Base-by-base conservation (phyloP, 2,329 filamentous ascomycete species). In the Nemania serpens region DNA sequence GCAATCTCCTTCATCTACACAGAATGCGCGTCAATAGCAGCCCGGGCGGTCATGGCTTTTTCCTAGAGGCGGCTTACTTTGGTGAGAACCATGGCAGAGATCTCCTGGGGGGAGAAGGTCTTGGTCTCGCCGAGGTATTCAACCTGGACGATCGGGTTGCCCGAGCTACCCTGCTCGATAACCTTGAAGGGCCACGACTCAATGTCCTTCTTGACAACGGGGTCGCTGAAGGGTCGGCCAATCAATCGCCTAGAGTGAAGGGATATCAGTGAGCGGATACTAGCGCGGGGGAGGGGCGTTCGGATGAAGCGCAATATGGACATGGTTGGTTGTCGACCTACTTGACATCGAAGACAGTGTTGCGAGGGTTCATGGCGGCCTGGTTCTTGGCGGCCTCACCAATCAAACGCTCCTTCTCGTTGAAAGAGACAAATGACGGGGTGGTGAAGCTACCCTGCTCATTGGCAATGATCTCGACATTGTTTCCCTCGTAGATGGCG, bases 391-490 rank as follows among this genome's bases (percentile, higher is more conserved):
- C 95, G 65, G 95, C 94, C 87, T 98, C 95, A 85, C 95, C 95
- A 77, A 98, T 98, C 83, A 99, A 84, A 81, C 95, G 93, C 87
- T 99, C 95, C 85, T 97, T 92, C 75, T 94, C 89, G 78, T 93
- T 97, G 88, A 99, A 99, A 74, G 92, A 96, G 78, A 99, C 95
- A 86, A 97, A 99, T 60, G 95, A 98, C 71, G 95, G 95, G 68
- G 95, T 98, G 77, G 95, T 98, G 84, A 97, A 97, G 83, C 88
- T 93, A 87, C 94, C 94, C 89, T 98, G 94, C 88, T 98, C 94
- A 84, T 98, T 98, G 90, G 94, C 94, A 81, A 98, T 97, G 87
- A 99, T 99, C 82, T 99, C 95, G 80, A 98, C 94, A 89, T 97
- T 97, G 86, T 87, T 94, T 80, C 95, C 95, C 84, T 98, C 95